These are phyloP conservation scores for Handroanthus guayacan DNA, from an alignment of 257 asterid species.

Conservation along the genomic window DNA sequence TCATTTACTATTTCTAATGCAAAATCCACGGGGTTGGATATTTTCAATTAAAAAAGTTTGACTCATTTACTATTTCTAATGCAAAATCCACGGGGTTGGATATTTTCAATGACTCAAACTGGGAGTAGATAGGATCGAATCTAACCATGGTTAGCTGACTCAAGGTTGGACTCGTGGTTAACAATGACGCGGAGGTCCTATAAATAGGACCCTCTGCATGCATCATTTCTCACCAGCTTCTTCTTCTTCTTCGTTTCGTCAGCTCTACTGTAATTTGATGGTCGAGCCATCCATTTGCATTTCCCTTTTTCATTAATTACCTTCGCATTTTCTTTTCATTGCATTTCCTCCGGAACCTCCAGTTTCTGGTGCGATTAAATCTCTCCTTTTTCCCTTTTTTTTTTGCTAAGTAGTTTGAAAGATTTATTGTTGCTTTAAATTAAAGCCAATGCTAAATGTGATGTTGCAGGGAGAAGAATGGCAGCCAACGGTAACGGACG, in stretches of 20 bases:
- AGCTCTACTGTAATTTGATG: no score
- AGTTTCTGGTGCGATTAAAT: conserved; percentile 31
- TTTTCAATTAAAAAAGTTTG: no score
- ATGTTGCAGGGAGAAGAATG: conserved; percentile 49
- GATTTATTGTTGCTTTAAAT: background rate
- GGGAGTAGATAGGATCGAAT: conserved; percentile 32
- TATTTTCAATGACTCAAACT: conserved; percentile 17
- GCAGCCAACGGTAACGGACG: conserved; percentile 49
- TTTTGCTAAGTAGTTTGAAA: background rate
- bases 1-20: no score
- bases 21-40: background rate
- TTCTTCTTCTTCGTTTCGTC: conserved; percentile 22
- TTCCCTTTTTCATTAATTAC: background rate
- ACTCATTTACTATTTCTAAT: no score
- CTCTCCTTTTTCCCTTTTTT: background rate
- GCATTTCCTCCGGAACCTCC: conserved; percentile 3
- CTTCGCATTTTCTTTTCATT: background rate
- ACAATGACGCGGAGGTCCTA: conserved; percentile 29
- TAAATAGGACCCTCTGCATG: conserved; percentile 41
- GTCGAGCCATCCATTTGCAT: conserved; percentile 15
- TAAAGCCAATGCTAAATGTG: conserved; percentile 9
- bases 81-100: conserved; percentile 35
- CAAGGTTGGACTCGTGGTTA: conserved; percentile 28
- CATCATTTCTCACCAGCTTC: conserved; percentile 36
- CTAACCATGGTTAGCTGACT: conserved; percentile 42